phyloP scores from a whole-genome alignment of 1,284 basidiomycete genomes.

The Heterobasidion occidentale region DNA sequence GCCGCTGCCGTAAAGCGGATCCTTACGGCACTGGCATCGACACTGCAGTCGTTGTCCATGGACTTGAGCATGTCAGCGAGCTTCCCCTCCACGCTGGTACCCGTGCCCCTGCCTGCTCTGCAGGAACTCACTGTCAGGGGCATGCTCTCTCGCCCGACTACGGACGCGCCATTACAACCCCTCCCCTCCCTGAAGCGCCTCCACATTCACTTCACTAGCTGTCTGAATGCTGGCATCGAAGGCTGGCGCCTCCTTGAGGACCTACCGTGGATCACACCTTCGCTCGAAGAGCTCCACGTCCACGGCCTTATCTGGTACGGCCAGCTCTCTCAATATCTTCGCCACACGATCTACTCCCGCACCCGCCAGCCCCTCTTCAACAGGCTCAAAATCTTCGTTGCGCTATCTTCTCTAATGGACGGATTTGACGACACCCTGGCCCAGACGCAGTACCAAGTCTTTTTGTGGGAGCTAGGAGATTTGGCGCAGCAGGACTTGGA shows the following conservation, averaged over 20 bases:
- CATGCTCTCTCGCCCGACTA: not conserved
- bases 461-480: not conserved
- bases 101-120: not conserved
- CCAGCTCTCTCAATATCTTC: not conserved
- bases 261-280: not conserved
- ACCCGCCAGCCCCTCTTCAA: not conserved
- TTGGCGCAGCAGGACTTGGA: not conserved
- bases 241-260: not conserved
- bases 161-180: not conserved
- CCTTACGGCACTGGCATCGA: not conserved
- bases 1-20: not conserved
- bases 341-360: not conserved
- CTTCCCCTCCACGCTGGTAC: slow-evolving; percentile 1
- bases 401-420: not conserved
- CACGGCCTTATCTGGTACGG: not conserved
- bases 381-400: not conserved
- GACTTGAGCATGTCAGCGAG: not conserved
- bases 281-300: not conserved
- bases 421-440: not conserved
- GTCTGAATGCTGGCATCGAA: not conserved
- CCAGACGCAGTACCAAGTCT: not conserved
- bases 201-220: not conserved
- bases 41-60: not conserved
- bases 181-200: not conserved
- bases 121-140: not conserved